Percentiles rank a stretch among this genome's conserved stretches.
Evolutionary conservation across 2,329 filamentous ascomycete genomes (phyloP).

Genomic region (Colletotrichum spinosum): DNA sequence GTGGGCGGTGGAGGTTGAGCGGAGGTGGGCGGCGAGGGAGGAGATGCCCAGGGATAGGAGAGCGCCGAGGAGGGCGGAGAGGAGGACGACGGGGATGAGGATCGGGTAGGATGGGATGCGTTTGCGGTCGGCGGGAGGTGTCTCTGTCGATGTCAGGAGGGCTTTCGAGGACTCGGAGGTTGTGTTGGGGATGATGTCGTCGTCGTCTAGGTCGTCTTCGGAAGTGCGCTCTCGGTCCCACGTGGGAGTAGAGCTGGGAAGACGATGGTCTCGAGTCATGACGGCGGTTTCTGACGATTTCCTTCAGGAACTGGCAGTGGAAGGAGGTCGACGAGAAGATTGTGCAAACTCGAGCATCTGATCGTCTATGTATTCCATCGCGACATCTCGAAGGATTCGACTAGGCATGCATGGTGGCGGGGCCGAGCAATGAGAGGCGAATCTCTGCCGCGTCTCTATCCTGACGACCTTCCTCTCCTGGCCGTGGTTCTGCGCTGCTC

Average conservation of each 20-base stretch:
- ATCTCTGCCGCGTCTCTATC: background rate
- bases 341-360: no score
- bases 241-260: background rate
- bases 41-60: background rate
- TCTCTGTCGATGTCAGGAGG: background rate
- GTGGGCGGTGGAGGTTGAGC: slow-evolving; percentile 1
- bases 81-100: background rate
- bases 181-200: background rate
- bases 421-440: slow-evolving; percentile 3
- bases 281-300: no score
- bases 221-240: background rate
- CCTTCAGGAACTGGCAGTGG: no score
- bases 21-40: background rate
- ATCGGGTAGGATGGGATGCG: background rate
- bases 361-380: background rate
- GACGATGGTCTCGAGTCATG: background rate
- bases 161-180: background rate
- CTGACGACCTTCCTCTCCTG: slow-evolving; percentile 26
- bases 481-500: background rate
- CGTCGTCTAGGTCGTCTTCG: background rate
- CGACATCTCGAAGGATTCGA: background rate
- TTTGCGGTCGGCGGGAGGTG: background rate
- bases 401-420: background rate
- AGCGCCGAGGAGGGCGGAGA: slow-evolving; percentile 8
- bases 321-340: no score